These are phyloP conservation scores for Artemisia argyi DNA, from an alignment of 129 eudicot genomes.

Conservation along the genomic window DNA sequence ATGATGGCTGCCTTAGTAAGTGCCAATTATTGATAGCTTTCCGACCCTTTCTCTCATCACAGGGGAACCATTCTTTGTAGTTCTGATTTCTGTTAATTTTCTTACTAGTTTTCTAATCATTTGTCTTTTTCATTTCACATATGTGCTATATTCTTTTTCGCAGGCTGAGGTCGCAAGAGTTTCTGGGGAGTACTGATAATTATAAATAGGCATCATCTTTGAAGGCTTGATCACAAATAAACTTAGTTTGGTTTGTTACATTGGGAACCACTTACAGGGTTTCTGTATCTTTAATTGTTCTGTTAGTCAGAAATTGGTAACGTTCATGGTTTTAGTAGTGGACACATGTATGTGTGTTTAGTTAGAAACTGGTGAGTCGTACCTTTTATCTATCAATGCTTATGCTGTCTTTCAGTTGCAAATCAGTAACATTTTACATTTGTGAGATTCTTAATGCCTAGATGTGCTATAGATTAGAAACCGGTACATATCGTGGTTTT, in stretches of 20 bases:
- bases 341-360: background rate
- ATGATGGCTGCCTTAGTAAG: background rate
- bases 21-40: background rate
- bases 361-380: background rate
- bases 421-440: background rate
- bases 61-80: background rate
- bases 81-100: background rate
- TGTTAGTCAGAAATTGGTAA: conserved; percentile 16
- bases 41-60: background rate
- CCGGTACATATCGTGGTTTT: too few species aligned
- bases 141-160: conserved; percentile 1
- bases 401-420: background rate
- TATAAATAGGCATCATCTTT: background rate
- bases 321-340: background rate
- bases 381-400: conserved; percentile 9
- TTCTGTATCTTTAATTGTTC: background rate
- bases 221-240: background rate
- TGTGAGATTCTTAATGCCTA: too few species aligned
- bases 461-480: too few species aligned
- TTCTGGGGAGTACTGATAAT: conserved; percentile 35
- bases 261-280: background rate
- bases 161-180: conserved; percentile 44
- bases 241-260: conserved; percentile 14
- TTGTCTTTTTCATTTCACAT: background rate
- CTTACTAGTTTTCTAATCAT: background rate